A percentile compares a stretch with the other conserved stretches of the same genome.
These are phyloP conservation scores for Somion occarium DNA, from an alignment of 1,284 basidiomycete genomes.

Conservation along the genomic window DNA sequence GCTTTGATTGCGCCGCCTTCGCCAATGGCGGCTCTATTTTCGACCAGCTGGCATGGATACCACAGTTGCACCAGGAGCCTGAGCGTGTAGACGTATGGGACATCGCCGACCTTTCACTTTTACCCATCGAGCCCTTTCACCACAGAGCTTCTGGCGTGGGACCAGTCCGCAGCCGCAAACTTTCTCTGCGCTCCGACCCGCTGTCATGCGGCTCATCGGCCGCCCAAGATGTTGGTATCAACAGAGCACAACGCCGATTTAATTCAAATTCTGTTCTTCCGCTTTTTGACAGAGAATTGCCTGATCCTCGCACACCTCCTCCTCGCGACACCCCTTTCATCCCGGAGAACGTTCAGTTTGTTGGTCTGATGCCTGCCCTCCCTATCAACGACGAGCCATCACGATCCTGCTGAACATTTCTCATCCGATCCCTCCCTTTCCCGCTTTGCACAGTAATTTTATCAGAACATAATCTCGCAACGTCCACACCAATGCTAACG, in stretches of 20 bases:
- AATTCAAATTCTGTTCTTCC: conserved; percentile 9
- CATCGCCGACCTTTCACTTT: conserved; percentile 27
- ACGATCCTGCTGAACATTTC: conserved; percentile 11
- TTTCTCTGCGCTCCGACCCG: conserved; percentile 20
- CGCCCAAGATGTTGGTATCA: conserved; percentile 4
- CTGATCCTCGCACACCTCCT: conserved; percentile 23
- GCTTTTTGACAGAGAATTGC: conserved; percentile 11
- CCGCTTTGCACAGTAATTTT: neutral
- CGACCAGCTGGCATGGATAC: conserved; percentile 29
- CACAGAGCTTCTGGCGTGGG: conserved; percentile 16
- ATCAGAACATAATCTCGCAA: neutral
- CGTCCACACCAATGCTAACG: neutral
- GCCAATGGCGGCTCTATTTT: conserved; percentile 19
- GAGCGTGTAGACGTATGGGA: conserved; percentile 22
- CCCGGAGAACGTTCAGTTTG: conserved; percentile 21
- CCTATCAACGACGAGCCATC: conserved; percentile 10
- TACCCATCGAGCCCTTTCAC: conserved; percentile 13
- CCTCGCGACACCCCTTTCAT: conserved; percentile 18
- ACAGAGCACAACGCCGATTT: conserved; percentile 7
- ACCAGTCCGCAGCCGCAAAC: conserved; percentile 25
- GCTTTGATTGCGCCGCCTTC: conserved; percentile 23
- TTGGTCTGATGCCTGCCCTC: conserved; percentile 21
- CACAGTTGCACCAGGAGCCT: conserved; percentile 22
- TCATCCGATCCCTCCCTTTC: conserved; percentile 1
- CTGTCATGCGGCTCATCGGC: conserved; percentile 5